phyloP scores from a whole-genome alignment of 148 eudicot species.

The Rhododendron kiyosumense region DNA sequence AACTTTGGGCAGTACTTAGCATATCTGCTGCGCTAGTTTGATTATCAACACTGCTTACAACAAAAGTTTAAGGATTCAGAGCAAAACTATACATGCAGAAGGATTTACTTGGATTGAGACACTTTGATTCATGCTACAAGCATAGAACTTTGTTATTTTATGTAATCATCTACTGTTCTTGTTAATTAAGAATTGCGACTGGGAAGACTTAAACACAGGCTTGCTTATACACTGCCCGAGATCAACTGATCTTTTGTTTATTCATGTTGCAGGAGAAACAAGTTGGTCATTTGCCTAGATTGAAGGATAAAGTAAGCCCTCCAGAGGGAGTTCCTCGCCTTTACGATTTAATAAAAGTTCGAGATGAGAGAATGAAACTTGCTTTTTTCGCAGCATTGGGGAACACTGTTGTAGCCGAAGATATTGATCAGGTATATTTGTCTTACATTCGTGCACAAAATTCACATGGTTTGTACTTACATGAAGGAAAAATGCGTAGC shows the following conservation, averaged over 20 bases:
- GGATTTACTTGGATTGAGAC: neutral
- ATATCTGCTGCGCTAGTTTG: neutral
- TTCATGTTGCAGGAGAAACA: conserved; percentile 78
- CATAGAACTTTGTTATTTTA: neutral
- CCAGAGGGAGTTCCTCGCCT: conserved; percentile 94
- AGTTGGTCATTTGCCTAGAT: conserved; percentile 43
- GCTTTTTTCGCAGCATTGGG: conserved; percentile 83
- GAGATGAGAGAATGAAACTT: conserved; percentile 78
- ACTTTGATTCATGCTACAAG: neutral
- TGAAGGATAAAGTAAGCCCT: conserved; percentile 63
- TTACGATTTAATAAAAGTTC: conserved; percentile 73
- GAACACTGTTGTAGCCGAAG: conserved; percentile 83
- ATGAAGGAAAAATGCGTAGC: neutral
- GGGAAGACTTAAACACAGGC: too few relatives aligned
- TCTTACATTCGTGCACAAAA: neutral
- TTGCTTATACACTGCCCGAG: too few relatives aligned
- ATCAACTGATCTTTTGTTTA: neutral
- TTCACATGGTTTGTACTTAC: neutral
- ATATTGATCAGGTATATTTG: conserved; percentile 74
- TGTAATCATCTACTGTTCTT: neutral
- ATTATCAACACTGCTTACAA: neutral
- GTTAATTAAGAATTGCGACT: neutral
- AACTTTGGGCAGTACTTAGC: too few relatives aligned
- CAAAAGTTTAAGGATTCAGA: neutral
- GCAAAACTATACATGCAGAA: neutral